phyloP scores from a whole-genome alignment of 345 rosid genomes.

The Bruguiera sexangula region DNA sequence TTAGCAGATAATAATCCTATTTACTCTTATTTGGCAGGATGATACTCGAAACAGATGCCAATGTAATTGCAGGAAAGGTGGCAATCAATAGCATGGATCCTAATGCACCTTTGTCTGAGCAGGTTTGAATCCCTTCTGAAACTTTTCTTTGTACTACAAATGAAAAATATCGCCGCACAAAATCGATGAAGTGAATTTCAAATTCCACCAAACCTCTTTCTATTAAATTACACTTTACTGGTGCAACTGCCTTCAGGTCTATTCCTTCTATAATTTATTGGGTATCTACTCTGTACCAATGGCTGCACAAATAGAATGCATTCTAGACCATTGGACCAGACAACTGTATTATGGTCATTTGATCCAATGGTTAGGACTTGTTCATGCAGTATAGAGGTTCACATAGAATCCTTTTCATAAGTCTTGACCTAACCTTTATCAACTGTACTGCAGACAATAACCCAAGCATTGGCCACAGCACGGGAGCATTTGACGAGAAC shows the following conservation, averaged over 20 bases:
- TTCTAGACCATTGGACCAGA: no score
- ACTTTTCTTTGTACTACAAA: neutral
- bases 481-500: constrained; percentile 69
- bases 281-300: no score
- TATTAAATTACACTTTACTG: no score
- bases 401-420: neutral
- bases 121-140: constrained; percentile 40
- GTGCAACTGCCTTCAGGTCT: no score
- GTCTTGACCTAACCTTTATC: neutral
- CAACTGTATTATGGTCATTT: no score
- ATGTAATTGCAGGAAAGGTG: constrained; percentile 79
- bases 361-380: no score
- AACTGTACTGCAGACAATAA: constrained; percentile 44
- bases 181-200: neutral
- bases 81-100: constrained; percentile 76
- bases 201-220: neutral
- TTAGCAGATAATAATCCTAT: neutral
- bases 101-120: constrained; percentile 74
- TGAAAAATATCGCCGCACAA: neutral
- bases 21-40: constrained; percentile 41
- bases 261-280: no score
- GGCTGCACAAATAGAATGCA: no score
- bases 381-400: no score
- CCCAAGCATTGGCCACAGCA: constrained; percentile 62
- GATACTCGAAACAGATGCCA: constrained; percentile 83